Evolutionary conservation across 306 rosid genomes (phyloP).

Genomic region (Vigna mungo): DNA sequence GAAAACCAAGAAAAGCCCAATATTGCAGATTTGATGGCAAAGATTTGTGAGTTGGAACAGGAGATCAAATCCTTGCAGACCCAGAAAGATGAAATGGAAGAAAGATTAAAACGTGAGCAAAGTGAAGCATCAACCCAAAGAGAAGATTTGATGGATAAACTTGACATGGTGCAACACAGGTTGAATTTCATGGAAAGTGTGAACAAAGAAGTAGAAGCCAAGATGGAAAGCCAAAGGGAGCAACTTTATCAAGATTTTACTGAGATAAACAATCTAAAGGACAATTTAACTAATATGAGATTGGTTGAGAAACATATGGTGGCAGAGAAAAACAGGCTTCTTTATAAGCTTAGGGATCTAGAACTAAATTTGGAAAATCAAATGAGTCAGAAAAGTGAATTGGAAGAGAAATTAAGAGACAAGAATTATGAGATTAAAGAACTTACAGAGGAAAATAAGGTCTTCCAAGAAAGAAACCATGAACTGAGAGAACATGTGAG

Average conservation of each 20-base stretch:
- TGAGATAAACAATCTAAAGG: conserved; percentile 48
- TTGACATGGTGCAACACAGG: conserved; percentile 51
- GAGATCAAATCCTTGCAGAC: conserved; percentile 37
- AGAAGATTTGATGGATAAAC: conserved; percentile 45
- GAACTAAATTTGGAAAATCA: conserved; percentile 55
- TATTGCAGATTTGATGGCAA: conserved; percentile 43
- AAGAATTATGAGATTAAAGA: conserved; percentile 39
- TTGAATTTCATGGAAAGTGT: conserved; percentile 42
- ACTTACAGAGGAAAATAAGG: conserved; percentile 47
- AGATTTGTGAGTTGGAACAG: conserved; percentile 36
- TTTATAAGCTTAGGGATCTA: conserved; percentile 47
- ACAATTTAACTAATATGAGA: conserved; percentile 47
- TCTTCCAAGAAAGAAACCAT: conserved; percentile 49
- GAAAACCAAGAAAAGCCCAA: conserved; percentile 45
- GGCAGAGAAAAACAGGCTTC: conserved; percentile 53
- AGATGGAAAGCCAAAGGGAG: conserved; percentile 48
- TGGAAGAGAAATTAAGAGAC: conserved; percentile 49
- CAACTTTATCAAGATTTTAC: conserved; percentile 39
- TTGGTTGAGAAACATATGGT: conserved; percentile 34
- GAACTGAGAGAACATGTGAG: conserved; percentile 44
- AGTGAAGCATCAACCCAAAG: conserved; percentile 42
- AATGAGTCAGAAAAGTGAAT: conserved; percentile 39
- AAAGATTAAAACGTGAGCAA: conserved; percentile 29
- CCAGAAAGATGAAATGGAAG: conserved; percentile 57
- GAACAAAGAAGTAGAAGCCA: conserved; percentile 51